Conservation (phyloP, 2,329 filamentous ascomycete species). For the Hypoxylon sp. region DNA sequence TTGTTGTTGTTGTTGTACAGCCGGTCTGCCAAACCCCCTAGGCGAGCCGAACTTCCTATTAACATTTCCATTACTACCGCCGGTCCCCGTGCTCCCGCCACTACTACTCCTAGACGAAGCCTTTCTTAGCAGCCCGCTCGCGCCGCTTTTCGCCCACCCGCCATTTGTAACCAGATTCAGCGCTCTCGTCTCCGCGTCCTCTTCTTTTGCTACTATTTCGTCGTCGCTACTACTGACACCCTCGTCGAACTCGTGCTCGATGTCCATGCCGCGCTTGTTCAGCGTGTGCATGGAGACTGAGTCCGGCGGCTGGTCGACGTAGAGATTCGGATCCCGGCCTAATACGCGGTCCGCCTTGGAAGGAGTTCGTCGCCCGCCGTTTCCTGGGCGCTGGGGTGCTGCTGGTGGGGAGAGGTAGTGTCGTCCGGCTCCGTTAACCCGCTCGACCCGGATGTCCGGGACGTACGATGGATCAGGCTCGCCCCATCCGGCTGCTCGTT, state of each 20-base stretch:
- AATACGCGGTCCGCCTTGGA: slow-evolving; percentile 68
- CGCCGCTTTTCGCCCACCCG: slow-evolving; percentile 49
- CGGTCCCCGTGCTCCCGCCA: background rate
- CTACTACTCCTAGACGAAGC: slow-evolving; percentile 31
- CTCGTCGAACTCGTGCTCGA: slow-evolving; percentile 51
- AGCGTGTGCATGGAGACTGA: slow-evolving; percentile 58
- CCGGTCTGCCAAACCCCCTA: no score
- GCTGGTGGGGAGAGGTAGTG: slow-evolving; percentile 45
- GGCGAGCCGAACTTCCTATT: slow-evolving; percentile 4
- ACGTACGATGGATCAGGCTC: slow-evolving; percentile 43
- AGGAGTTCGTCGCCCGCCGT: slow-evolving; percentile 50
- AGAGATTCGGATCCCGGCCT: slow-evolving; percentile 64
- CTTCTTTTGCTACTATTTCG: slow-evolving; percentile 25
- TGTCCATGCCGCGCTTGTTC: slow-evolving; percentile 55
- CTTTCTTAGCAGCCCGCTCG: slow-evolving; percentile 46
- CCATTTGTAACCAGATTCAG: slow-evolving; percentile 55
- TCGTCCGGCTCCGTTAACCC: slow-evolving; percentile 44
- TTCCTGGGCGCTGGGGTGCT: slow-evolving; percentile 11
- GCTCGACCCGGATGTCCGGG: slow-evolving; percentile 35
- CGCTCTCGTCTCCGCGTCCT: slow-evolving; percentile 49
- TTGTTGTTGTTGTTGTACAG: no score
- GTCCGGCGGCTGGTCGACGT: slow-evolving; percentile 57
- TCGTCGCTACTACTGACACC: slow-evolving; percentile 51
- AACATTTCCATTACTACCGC: slow-evolving; percentile 1
- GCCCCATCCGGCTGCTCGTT: slow-evolving; percentile 75